Evolutionary conservation across 805 yeast genomes (phyloP).

Genomic region (Candida taoyuanica): DNA sequence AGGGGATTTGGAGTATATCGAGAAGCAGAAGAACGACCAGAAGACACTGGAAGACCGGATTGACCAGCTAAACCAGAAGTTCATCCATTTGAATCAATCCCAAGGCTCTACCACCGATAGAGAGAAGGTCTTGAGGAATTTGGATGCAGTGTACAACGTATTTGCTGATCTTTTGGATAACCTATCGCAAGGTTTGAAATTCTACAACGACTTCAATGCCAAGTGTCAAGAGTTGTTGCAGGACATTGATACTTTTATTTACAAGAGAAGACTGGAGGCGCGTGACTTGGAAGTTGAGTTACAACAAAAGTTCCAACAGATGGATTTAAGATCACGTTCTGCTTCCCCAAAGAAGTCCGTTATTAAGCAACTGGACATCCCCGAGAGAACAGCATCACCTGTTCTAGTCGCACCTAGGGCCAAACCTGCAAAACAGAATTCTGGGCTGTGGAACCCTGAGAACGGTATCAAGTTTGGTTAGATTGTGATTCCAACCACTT

Average conservation of each 20-base stretch:
- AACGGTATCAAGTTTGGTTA: constrained; percentile 25
- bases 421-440: constrained; percentile 23
- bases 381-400: constrained; percentile 13
- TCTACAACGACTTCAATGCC: constrained; percentile 58
- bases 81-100: constrained; percentile 17
- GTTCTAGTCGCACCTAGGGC: constrained; percentile 24
- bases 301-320: constrained; percentile 28
- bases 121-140: constrained; percentile 43
- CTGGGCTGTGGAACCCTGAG: constrained; percentile 27
- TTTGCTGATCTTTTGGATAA: constrained; percentile 51
- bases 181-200: constrained; percentile 62
- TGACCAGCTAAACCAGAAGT: constrained; percentile 30
- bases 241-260: constrained; percentile 50
- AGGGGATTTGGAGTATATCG: constrained; percentile 45
- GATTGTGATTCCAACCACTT: constrained; percentile 27
- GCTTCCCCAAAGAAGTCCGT: constrained; percentile 2
- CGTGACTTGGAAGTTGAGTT: constrained; percentile 42
- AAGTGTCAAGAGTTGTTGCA: constrained; percentile 41
- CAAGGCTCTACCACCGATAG: constrained; percentile 28
- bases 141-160: constrained; percentile 31
- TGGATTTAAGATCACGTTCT: constrained; percentile 12
- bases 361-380: not conserved
- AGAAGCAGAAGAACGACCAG: constrained; percentile 37
- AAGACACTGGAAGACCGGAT: constrained; percentile 35
- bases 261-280: constrained; percentile 47